Base-by-base conservation (phyloP, 805 yeast genomes). In the Alloascoidea africana region DNA sequence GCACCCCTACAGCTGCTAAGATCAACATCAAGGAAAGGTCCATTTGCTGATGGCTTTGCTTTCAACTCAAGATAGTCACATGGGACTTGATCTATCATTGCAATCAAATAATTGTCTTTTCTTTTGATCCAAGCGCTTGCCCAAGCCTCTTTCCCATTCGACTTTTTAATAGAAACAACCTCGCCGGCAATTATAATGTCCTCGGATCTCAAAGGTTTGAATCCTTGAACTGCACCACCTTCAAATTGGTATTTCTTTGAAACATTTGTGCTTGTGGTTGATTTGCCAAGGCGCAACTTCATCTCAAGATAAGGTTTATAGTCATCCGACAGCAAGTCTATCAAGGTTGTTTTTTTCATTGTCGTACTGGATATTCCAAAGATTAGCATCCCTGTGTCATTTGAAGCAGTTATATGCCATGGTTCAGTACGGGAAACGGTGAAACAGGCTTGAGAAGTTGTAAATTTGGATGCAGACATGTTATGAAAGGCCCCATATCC, bases 401-500 rank as follows among this genome's bases (percentile, higher is more conserved):
- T 23, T 23, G 30, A 8, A 23, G 13, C 30, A 23, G n/a, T 23
- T 23, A 23, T 8, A 8, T 23, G 8, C 30, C 30, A 23, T 23
- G 30, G 30, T 8, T 23, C n/a, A 8, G 30, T 8, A 23, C n/a
- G 13, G 30, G 30, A 8, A 23, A 23, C n/a, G 8, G 30, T 23
- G 30, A 23, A 23, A 23, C 30, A 23, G n/a, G 30, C 30, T n/a
- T 23, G 30, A 8, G 8, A 8, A 8, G 8, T 8, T 8, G 8
- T 23, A n/a, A n/a, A n/a, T 23, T 23, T 23, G 13, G 8, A n/a
- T 23, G 30, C 30, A n/a, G n/a, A n/a, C 30, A 23, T 23, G 30
- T 23, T 23, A 23, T 23, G 30, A 23, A 23, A 23, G n/a, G 30
- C 30, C 30, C 30, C 30, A 23, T 23, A 23, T 8, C 30, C 30